phyloP scores from a whole-genome alignment of 345 rosid species.

The Citrus australasica region DNA sequence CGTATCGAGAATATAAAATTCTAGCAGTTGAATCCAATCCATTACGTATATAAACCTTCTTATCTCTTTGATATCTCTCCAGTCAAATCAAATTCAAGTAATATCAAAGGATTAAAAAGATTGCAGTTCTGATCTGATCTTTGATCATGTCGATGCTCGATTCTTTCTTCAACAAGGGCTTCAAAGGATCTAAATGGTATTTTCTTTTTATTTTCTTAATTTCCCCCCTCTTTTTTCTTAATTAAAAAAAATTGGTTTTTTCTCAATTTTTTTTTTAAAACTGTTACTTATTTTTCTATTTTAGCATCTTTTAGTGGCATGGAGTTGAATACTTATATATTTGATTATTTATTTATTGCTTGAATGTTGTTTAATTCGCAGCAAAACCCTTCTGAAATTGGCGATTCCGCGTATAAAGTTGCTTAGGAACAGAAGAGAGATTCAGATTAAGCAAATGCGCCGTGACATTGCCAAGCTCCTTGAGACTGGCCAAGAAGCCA shows the following conservation, averaged over 20 bases:
- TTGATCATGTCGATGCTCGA: conserved; percentile 80
- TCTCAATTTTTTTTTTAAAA: not conserved
- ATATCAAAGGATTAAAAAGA: not conserved
- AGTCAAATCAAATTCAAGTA: not conserved
- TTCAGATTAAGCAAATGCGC: conserved; percentile 89
- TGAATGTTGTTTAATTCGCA: conserved; percentile 19
- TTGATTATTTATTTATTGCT: not conserved
- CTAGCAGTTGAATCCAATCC: not conserved
- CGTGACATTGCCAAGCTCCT: conserved; percentile 92
- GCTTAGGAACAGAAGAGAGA: conserved; percentile 87
- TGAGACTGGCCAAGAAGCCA: conserved; percentile 98
- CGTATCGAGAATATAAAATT: not conserved
- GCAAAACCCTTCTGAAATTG: conserved; percentile 89
- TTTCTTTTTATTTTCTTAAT: not conserved
- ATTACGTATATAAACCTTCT: not conserved
- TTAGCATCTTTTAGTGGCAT: not conserved
- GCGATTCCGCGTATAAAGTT: conserved; percentile 79
- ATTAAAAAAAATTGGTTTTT: not conserved
- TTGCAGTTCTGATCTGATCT: not conserved
- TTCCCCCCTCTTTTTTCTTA: not conserved
- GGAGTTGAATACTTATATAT: not conserved
- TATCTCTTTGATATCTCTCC: not conserved
- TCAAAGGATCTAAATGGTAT: conserved; percentile 90
- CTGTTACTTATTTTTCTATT: not conserved
- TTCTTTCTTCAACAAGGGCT: conserved; percentile 85